Base-by-base conservation (phyloP, 345 rosid genomes). In the Turritis glabra region DNA sequence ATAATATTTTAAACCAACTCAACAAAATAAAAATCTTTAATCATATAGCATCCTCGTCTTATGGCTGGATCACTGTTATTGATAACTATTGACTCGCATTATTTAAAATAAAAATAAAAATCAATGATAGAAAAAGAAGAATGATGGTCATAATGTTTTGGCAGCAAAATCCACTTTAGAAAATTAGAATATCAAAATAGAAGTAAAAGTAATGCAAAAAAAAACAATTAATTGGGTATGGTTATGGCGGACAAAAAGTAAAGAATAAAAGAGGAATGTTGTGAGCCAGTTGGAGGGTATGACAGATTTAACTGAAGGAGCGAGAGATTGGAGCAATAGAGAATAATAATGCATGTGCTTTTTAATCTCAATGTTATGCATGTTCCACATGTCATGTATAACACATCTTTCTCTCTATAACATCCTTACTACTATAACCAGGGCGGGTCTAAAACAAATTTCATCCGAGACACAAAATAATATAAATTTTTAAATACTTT, bases 211-310 rank as follows among this genome's bases (percentile, higher is more conserved):
- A 77, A 64, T 53, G 58, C 33, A 22, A 33, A 48, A 50, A 35
- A 37, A 17, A 67, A 51, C 29, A 35, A 67, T 52, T 52, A 77
- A 56, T 47, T 64, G 67, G 76, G 53, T 54, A 77, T 77, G 72
- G 65, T 77, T 77, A 72, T 77, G 80, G 80, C 80, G 72, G 80
- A 77, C 80, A 77, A 71, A 77, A 77, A 71, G 80, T 71, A 41
- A 57, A 47, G 64, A 72, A 64, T 48, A 77, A 77, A 77, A 77
- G 64, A 71, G 33, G 76, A 77, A 71, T 77, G 77, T 65, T 57
- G 30, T 8, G 68, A 72, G 63, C 33, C 64, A 57, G 40, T 57
- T 71, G 77, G 68, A 77, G 77, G 72, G 72, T 65, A 62, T 55
- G 71, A 54, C 66, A 67, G 40, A 37, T 37, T 37, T 37, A 37